A percentile compares a stretch with the other conserved stretches of the same genome.
These are phyloP conservation scores for Colletotrichum karsti DNA, from an alignment of 2,329 filamentous ascomycete species.

Conservation along the genomic window DNA sequence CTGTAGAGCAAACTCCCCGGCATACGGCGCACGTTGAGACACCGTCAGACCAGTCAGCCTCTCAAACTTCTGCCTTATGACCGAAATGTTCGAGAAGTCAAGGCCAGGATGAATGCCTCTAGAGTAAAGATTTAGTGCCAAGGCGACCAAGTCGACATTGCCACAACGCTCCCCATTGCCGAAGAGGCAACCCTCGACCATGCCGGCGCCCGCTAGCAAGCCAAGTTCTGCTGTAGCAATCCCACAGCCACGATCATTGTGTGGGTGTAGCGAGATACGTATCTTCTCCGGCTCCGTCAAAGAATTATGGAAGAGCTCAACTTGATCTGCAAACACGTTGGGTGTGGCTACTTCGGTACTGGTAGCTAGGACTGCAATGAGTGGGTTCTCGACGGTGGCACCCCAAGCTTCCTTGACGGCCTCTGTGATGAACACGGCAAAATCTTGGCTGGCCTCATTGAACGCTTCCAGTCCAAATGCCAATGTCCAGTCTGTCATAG, in stretches of 20 bases:
- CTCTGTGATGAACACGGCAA: neutral
- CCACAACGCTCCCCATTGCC: conserved; percentile 6
- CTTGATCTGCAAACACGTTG: conserved; percentile 9
- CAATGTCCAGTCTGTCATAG: conserved; percentile 1
- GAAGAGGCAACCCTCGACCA: conserved; percentile 13
- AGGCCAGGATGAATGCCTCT: neutral
- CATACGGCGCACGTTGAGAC: neutral
- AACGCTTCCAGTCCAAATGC: neutral
- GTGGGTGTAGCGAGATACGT: neutral
- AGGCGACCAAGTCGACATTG: conserved; percentile 2
- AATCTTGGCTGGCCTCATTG: neutral
- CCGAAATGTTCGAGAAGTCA: conserved; percentile 3
- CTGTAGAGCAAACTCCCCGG: conserved; percentile 6
- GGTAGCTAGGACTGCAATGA: neutral
- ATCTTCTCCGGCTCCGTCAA: conserved; percentile 3
- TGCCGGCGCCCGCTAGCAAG: neutral
- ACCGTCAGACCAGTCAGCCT: neutral
- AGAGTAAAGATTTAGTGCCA: conserved; percentile 5
- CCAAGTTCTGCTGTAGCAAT: neutral
- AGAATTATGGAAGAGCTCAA: neutral
- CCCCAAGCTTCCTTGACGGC: conserved; percentile 14
- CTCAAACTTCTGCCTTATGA: neutral
- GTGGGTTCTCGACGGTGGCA: neutral
- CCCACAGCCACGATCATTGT: conserved; percentile 4
- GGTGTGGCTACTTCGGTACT: conserved; percentile 3